These are phyloP conservation scores for Phytophthora sojae DNA, from an alignment of 352 stramenopile genomes.

Conservation along the genomic window DNA sequence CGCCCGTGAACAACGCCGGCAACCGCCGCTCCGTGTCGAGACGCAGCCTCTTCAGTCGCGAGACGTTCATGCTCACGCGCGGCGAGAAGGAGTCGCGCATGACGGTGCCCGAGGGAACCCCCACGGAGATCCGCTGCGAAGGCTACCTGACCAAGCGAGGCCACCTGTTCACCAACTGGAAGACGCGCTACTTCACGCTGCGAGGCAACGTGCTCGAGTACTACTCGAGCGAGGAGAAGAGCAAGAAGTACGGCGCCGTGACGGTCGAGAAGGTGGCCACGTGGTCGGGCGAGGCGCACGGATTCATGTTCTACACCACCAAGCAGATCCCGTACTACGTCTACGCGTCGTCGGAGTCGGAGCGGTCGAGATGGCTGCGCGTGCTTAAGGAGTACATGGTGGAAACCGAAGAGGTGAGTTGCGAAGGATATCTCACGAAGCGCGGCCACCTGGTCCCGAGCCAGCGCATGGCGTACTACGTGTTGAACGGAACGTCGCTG, in stretches of 20 bases:
- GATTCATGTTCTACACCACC: slow-evolving; percentile 92
- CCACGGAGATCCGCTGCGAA: slow-evolving; percentile 75
- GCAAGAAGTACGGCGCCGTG: slow-evolving; percentile 86
- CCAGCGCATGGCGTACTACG: slow-evolving; percentile 88
- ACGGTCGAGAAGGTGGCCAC: slow-evolving; percentile 87
- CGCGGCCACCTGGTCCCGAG: slow-evolving; percentile 88
- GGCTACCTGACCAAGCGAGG: slow-evolving; percentile 89
- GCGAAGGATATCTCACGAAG: slow-evolving; percentile 88
- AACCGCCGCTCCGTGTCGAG: slow-evolving; percentile 64
- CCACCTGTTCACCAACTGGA: slow-evolving; percentile 92
- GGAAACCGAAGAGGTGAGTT: slow-evolving; percentile 85
- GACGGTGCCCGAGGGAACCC: slow-evolving; percentile 63
- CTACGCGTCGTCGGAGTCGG: slow-evolving; percentile 82
- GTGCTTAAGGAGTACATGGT: slow-evolving; percentile 88
- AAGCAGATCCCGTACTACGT: slow-evolving; percentile 93
- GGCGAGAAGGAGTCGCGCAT: slow-evolving; percentile 72
- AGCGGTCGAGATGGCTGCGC: slow-evolving; percentile 82
- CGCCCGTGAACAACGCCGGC: slow-evolving; percentile 31
- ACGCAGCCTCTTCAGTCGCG: slow-evolving; percentile 78
- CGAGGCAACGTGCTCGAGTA: slow-evolving; percentile 87
- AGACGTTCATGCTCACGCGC: slow-evolving; percentile 80
- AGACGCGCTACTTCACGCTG: slow-evolving; percentile 91
- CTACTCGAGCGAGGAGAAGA: slow-evolving; percentile 86
- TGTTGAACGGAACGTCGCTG: slow-evolving; percentile 83
- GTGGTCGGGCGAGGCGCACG: slow-evolving; percentile 86